Evolutionary conservation across 176 grass and related monocot genomes (phyloP).

Genomic region (Puya raimondii): DNA sequence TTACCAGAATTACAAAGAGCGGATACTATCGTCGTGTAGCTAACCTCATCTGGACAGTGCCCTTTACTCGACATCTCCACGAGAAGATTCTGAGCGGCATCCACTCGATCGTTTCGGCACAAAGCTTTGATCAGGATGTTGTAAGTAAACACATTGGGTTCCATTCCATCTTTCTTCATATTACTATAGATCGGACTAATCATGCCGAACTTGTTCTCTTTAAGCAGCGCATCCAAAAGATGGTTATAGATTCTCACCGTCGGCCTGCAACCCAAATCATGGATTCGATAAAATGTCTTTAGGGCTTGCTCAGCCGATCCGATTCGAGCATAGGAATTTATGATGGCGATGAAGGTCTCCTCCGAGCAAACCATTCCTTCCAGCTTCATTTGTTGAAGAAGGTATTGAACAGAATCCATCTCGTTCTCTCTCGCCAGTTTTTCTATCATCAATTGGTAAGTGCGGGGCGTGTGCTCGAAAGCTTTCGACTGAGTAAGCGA

Average conservation of each 20-base stretch:
- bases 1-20: constrained; percentile 52
- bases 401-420: constrained; percentile 60
- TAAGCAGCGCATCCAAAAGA: constrained; percentile 60
- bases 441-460: constrained; percentile 50
- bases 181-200: constrained; percentile 46
- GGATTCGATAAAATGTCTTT: constrained; percentile 67
- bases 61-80: constrained; percentile 76
- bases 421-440: constrained; percentile 44
- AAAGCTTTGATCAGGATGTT: constrained; percentile 77
- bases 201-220: constrained; percentile 45
- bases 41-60: constrained; percentile 54
- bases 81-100: constrained; percentile 51
- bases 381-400: constrained; percentile 68
- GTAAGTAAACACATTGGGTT: constrained; percentile 70
- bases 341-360: constrained; percentile 32
- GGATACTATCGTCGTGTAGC: constrained; percentile 46
- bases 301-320: constrained; percentile 46
- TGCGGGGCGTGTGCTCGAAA: constrained; percentile 16
- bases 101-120: constrained; percentile 63
- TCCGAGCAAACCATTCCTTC: constrained; percentile 44
- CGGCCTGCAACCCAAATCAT: constrained; percentile 48
- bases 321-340: constrained; percentile 55
- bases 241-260: constrained; percentile 75
- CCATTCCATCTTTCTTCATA: constrained; percentile 54
- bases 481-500: background rate